Evolutionary conservation across 805 yeast genomes (phyloP).

Genomic region (Wickerhamiella bombiphila): DNA sequence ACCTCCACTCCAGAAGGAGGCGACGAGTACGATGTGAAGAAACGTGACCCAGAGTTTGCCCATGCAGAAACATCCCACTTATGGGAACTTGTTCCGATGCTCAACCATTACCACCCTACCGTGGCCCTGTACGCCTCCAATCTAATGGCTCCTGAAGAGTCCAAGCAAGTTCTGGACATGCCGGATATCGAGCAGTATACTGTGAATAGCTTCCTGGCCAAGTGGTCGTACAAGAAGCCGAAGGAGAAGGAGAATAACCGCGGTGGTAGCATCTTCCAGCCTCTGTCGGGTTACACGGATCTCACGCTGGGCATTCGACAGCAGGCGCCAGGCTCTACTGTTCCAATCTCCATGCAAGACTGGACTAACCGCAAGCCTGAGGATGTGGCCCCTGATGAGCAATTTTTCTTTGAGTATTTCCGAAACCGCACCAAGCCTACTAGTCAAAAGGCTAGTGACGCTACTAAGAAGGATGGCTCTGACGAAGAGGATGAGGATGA

Average conservation of each 20-base stretch:
- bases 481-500: constrained; percentile 34
- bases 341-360: constrained; percentile 72
- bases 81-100: constrained; percentile 72
- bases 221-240: constrained; percentile 89
- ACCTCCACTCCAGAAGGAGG: constrained; percentile 2
- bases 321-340: constrained; percentile 29
- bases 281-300: constrained; percentile 54
- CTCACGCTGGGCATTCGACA: constrained; percentile 21
- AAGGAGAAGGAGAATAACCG: constrained; percentile 58
- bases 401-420: constrained; percentile 78
- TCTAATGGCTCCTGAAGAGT: constrained; percentile 30
- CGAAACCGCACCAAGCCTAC: constrained; percentile 27
- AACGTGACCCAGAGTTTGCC: constrained; percentile 88
- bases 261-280: constrained; percentile 95
- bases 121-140: constrained; percentile 65
- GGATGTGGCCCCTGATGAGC: constrained; percentile 72
- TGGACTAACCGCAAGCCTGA: constrained; percentile 52
- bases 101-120: constrained; percentile 84
- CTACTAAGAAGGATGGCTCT: constrained; percentile 65
- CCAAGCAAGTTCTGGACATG: constrained; percentile 32
- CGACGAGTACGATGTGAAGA: constrained; percentile 56
- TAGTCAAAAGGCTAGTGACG: constrained; percentile 36
- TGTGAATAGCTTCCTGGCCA: constrained; percentile 78
- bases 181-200: constrained; percentile 89
- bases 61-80: constrained; percentile 66